Percentiles rank a stretch among this genome's conserved stretches.
Conservation (phyloP, 106 monocot genomes). For the Dendrobium catenatum region DNA sequence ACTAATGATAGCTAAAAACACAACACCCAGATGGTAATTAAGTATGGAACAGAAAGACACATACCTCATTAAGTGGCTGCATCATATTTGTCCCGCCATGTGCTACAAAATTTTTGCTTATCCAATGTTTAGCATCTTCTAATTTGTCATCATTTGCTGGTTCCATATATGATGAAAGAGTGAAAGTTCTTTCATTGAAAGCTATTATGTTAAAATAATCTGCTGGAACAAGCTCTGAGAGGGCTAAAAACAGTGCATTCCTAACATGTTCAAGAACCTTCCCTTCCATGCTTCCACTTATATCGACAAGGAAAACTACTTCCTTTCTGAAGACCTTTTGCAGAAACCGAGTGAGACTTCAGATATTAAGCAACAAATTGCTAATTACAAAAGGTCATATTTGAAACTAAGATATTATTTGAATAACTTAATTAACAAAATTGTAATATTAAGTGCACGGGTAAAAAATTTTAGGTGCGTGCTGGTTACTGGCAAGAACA, state of each 20-base stretch:
- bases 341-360: constrained; percentile 8
- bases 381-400: neutral
- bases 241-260: constrained; percentile 49
- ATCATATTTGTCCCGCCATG: constrained; percentile 67
- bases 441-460: neutral
- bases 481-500: neutral
- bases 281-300: constrained; percentile 90
- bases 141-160: constrained; percentile 49
- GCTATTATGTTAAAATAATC: constrained; percentile 78
- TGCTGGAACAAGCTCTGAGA: constrained; percentile 50
- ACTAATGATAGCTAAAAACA: neutral
- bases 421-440: too few species aligned
- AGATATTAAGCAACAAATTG: neutral
- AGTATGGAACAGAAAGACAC: neutral
- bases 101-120: constrained; percentile 57
- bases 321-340: constrained; percentile 74
- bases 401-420: too few species aligned
- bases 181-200: constrained; percentile 57
- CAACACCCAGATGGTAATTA: neutral
- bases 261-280: constrained; percentile 66
- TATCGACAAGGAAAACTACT: constrained; percentile 81
- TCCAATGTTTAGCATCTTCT: constrained; percentile 62
- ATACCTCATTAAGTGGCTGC: constrained; percentile 73
- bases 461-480: neutral
- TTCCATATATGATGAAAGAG: constrained; percentile 69